Conservation (phyloP, 352 stramenopile genomes). For the Peronosclerospora sorghi region DNA sequence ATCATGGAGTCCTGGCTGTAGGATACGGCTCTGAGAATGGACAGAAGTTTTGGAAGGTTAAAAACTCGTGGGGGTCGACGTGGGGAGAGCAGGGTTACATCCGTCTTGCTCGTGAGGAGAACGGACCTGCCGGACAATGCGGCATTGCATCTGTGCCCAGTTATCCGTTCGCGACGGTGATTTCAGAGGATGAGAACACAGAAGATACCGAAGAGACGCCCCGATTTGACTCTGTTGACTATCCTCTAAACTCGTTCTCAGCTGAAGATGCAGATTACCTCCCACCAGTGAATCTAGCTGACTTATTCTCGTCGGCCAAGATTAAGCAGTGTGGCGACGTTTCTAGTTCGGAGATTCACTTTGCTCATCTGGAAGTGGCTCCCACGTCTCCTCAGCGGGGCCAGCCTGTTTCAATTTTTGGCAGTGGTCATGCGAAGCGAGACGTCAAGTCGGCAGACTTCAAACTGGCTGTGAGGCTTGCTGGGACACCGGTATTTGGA, state of each 20-base stretch:
- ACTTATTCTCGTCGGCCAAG: slow-evolving; percentile 54
- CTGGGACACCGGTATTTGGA: slow-evolving; percentile 54
- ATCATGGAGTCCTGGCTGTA: slow-evolving; percentile 91
- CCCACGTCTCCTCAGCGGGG: slow-evolving; percentile 58
- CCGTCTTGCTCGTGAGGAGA: slow-evolving; percentile 61
- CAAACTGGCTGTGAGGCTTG: slow-evolving; percentile 66
- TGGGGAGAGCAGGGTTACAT: slow-evolving; percentile 89
- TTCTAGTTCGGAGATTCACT: slow-evolving; percentile 45
- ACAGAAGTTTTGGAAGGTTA: slow-evolving; percentile 90
- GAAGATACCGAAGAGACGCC: slow-evolving; percentile 6
- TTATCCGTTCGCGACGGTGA: slow-evolving; percentile 43
- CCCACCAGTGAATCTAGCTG: slow-evolving; percentile 18
- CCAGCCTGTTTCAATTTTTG: slow-evolving; percentile 59
- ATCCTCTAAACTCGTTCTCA: slow-evolving; percentile 19
- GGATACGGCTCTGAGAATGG: slow-evolving; percentile 85
- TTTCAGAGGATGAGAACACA: slow-evolving; percentile 9
- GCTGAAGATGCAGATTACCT: slow-evolving; percentile 17
- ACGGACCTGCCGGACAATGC: slow-evolving; percentile 90
- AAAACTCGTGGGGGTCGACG: slow-evolving; percentile 87
- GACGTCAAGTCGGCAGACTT: slow-evolving; percentile 50
- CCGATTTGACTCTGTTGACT: slow-evolving; percentile 4
- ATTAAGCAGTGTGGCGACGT: slow-evolving; percentile 75
- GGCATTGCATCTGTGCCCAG: slow-evolving; percentile 86
- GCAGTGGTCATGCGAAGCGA: slow-evolving; percentile 58
- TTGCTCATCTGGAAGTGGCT: slow-evolving; percentile 56